phyloP scores from a whole-genome alignment of 1,284 basidiomycete genomes.

The Ceratobasidium sp. region DNA sequence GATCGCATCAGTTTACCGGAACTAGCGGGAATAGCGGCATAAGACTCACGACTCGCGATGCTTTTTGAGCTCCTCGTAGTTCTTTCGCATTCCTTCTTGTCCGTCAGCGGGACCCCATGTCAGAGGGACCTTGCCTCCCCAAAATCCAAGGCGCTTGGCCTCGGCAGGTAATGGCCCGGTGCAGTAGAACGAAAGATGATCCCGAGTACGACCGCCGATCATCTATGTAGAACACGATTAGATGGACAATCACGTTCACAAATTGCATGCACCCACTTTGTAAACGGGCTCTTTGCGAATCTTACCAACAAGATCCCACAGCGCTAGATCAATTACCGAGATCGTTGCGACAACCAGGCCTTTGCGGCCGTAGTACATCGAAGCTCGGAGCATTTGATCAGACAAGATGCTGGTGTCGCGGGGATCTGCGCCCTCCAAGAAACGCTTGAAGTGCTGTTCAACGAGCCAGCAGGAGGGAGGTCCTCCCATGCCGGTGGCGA shows the following conservation, averaged over 20 bases:
- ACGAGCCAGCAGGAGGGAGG: constrained; percentile 66
- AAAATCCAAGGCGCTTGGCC: constrained; percentile 63
- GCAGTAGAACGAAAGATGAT: constrained; percentile 62
- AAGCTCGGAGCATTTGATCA: constrained; percentile 58
- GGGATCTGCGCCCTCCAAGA: constrained; percentile 63
- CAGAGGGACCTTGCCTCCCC: constrained; percentile 62
- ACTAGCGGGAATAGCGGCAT: constrained; percentile 17
- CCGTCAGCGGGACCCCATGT: constrained; percentile 62
- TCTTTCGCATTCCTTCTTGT: constrained; percentile 59
- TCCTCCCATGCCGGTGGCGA: constrained; percentile 63
- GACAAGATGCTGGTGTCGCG: constrained; percentile 61
- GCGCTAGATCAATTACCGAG: constrained; percentile 57
- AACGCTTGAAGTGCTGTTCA: constrained; percentile 63
- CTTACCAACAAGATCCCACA: constrained; percentile 66
- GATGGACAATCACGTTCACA: constrained; percentile 57
- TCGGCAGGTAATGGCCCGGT: constrained; percentile 61
- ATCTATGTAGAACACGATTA: constrained; percentile 47
- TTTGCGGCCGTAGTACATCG: constrained; percentile 65
- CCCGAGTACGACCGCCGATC: constrained; percentile 62
- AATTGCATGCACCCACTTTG: constrained; percentile 61
- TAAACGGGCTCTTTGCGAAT: constrained; percentile 64
- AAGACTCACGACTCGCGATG: constrained; percentile 56
- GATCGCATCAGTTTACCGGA: neutral
- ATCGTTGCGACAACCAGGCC: constrained; percentile 61
- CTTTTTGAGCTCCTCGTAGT: constrained; percentile 60